Base-by-base conservation (phyloP, 2,329 filamentous ascomycete genomes). In the Alternaria arborescens region DNA sequence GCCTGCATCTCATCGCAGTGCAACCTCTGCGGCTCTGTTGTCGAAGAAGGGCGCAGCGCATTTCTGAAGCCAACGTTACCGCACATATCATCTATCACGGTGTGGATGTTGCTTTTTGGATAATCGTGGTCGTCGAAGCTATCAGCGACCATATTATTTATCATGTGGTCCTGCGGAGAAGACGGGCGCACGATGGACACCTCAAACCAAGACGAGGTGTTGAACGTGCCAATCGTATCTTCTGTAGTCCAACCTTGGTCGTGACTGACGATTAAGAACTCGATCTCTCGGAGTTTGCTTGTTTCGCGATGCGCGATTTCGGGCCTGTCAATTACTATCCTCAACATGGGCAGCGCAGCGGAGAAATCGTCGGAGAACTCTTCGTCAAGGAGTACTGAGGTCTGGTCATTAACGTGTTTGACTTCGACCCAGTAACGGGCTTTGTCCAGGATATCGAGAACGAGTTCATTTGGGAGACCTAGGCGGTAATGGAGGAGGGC, bases 161-260 rank as follows among this genome's bases (percentile, higher is more conserved):
- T 32, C 6, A n/a, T 12, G 3, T 18, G 10, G 22, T 8, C 6
- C 12, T 10, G 16, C 34, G 34, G 14, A 7, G 11, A 24, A 26
- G 16, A 5, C 51, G 47, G 44, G 26, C 53, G 47, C 42, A 61
- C 18, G 16, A 60, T 60, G n/a, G 62, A 70, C 10, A 64, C 60
- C 43, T 73, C 66, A 40, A 65, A 69, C 60, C 66, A 74, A 4
- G 68, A 72, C 3, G 66, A 72, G 14, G 65, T 69, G 1, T 59
- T 14, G 53, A 64, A 69, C 2, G 65, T 57, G 3, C 62, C 68
- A 48, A 8, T 12, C 0, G 52, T 65, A 18, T 47, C 22, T 24
- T 69, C 66, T 24, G 58, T 65, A 10, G 68, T 69, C 63, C 62
- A 72, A 2, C 66, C 66, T 55, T 71, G 68, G 56, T 71, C 44